Evolutionary conservation across 2,329 filamentous ascomycete genomes (phyloP).

Genomic region (Sordariomycetes sp.): DNA sequence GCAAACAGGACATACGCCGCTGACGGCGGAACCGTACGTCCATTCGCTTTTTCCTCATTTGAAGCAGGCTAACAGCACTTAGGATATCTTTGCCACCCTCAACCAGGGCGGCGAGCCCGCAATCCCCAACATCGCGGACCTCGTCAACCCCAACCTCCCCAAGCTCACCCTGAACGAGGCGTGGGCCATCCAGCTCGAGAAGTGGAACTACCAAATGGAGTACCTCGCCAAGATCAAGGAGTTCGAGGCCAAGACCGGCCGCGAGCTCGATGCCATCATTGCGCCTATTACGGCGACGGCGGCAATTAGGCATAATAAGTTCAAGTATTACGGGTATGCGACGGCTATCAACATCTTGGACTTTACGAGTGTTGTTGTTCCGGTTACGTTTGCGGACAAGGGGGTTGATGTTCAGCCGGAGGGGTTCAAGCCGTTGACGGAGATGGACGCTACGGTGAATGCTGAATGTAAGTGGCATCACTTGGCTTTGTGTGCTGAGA

Average conservation of each 20-base stretch:
- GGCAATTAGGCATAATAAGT: conserved; percentile 21
- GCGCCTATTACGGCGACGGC: conserved; percentile 25
- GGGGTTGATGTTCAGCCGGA: conserved; percentile 15
- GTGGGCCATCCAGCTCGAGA: conserved; percentile 15
- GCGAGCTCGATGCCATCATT: conserved; percentile 22
- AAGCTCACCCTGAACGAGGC: conserved; percentile 14
- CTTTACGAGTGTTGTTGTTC: conserved; percentile 26
- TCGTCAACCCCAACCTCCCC: conserved; percentile 9
- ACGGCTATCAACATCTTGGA: conserved; percentile 22
- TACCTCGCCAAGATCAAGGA: conserved; percentile 14
- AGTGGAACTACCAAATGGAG: conserved; percentile 18
- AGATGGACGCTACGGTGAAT: conserved; percentile 11
- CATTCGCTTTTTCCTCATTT: no score
- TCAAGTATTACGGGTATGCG: conserved; percentile 23
- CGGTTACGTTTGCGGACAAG: conserved; percentile 27
- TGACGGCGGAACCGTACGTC: conserved; percentile 16
- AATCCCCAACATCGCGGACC: conserved; percentile 16
- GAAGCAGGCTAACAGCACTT: not conserved
- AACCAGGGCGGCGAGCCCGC: conserved; percentile 19
- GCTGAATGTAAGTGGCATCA: conserved; percentile 11
- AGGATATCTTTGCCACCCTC: conserved; percentile 15
- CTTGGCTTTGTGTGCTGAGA: not conserved
- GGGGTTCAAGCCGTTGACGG: conserved; percentile 8
- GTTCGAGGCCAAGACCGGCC: conserved; percentile 8
- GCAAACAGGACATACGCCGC: conserved; percentile 13